phyloP scores from a whole-genome alignment of 768 basidiomycete species.

The Rubroboletus satanas region DNA sequence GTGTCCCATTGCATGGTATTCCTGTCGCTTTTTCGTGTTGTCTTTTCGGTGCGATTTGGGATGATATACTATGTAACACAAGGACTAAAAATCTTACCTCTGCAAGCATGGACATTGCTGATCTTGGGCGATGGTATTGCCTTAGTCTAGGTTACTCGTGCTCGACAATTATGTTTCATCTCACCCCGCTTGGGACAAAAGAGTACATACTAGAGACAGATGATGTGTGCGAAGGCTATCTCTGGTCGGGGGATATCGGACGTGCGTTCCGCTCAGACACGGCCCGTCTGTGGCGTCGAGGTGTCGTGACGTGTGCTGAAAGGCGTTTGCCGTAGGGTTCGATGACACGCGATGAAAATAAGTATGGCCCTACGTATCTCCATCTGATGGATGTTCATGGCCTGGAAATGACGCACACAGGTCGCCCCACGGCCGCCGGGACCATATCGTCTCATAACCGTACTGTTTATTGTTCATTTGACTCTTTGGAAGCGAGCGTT shows the following conservation, averaged over 20 bases:
- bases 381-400: conserved; percentile 20
- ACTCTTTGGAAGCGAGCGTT: conserved; percentile 20
- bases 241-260: conserved; percentile 7
- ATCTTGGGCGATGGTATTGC: background rate
- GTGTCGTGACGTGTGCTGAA: background rate
- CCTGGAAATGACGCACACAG: conserved; percentile 14
- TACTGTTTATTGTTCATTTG: background rate
- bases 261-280: conserved; percentile 3
- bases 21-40: background rate
- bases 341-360: conserved; percentile 25
- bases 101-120: background rate
- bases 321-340: conserved; percentile 15
- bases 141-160: background rate
- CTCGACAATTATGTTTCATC: background rate
- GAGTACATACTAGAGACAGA: conserved; percentile 8
- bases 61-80: background rate
- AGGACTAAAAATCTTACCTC: conserved; percentile 8
- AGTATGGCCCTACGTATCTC: conserved; percentile 7
- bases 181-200: background rate
- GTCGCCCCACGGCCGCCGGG: conserved; percentile 9
- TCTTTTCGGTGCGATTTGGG: background rate
- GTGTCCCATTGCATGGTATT: background rate
- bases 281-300: conserved; percentile 12
- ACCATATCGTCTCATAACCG: conserved; percentile 16
- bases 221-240: conserved; percentile 3